phyloP scores from a whole-genome alignment of 1,284 basidiomycete species.

The Austroboletus olivaceoglutinosus region DNA sequence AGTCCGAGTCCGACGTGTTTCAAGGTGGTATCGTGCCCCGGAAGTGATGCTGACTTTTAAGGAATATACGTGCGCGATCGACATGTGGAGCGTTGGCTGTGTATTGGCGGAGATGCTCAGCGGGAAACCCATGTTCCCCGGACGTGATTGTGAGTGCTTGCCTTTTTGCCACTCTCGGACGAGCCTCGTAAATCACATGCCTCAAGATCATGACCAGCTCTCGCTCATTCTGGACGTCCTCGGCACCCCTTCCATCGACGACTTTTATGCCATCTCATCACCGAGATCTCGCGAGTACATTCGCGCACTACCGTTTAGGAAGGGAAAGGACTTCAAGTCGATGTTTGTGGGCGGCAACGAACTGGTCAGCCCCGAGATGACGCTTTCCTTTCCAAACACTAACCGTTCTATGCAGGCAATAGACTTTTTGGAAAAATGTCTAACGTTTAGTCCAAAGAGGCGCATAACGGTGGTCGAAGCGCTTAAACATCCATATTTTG shows the following conservation, averaged over 20 bases:
- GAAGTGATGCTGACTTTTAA: slow-evolving; percentile 97
- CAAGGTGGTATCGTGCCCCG: slow-evolving; percentile 87
- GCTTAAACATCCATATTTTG: slow-evolving; percentile 88
- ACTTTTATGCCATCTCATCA: slow-evolving; percentile 90
- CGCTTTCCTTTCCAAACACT: background rate
- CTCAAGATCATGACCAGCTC: slow-evolving; percentile 81
- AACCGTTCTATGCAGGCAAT: slow-evolving; percentile 51
- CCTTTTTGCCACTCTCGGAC: too few relatives aligned
- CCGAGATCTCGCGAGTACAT: slow-evolving; percentile 88
- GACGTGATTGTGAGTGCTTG: slow-evolving; percentile 71
- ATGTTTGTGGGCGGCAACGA: slow-evolving; percentile 85
- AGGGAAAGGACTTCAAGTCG: slow-evolving; percentile 72
- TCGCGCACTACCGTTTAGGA: slow-evolving; percentile 88
- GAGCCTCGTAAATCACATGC: too few relatives aligned
- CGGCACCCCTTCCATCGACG: slow-evolving; percentile 86
- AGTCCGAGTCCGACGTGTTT: slow-evolving; percentile 3
- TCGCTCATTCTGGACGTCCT: slow-evolving; percentile 85
- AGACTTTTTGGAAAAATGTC: slow-evolving; percentile 85
- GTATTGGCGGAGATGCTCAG: slow-evolving; percentile 93
- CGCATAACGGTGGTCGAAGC: slow-evolving; percentile 91
- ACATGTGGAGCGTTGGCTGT: slow-evolving; percentile 93
- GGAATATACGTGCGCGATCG: slow-evolving; percentile 90
- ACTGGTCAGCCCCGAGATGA: slow-evolving; percentile 42
- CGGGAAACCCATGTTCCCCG: slow-evolving; percentile 88
- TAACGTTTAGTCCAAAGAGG: slow-evolving; percentile 91